A percentile compares a stretch with the other conserved stretches of the same genome.
Evolutionary conservation across 2,329 filamentous ascomycete species (phyloP).

Genomic region (Keithomyces neogunnii): DNA sequence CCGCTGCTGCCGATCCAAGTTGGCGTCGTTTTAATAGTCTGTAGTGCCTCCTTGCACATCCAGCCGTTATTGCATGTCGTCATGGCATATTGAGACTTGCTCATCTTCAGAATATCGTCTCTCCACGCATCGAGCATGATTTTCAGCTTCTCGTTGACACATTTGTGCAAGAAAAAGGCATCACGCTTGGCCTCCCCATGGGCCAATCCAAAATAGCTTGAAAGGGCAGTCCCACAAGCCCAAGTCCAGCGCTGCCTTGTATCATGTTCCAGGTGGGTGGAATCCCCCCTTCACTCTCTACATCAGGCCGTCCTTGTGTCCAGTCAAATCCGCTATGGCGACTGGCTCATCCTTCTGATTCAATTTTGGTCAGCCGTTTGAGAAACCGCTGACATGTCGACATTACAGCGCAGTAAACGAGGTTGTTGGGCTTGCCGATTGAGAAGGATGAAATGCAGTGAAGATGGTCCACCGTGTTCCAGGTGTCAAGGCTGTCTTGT

Average conservation of each 20-base stretch:
- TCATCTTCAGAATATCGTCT: constrained; percentile 1
- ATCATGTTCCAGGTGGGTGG: constrained; percentile 12
- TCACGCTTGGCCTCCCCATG: constrained; percentile 45
- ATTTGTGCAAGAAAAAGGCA: constrained; percentile 42
- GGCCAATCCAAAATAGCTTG: constrained; percentile 51
- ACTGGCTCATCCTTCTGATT: too few relatives aligned
- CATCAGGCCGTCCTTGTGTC: too few relatives aligned
- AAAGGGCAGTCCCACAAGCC: constrained; percentile 46
- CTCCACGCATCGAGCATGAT: constrained; percentile 40
- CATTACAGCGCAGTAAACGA: too few relatives aligned
- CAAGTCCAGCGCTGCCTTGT: constrained; percentile 10
- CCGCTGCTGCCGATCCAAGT: constrained; percentile 4
- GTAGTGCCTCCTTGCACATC: constrained; percentile 11
- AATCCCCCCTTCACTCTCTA: background rate
- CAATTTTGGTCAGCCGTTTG: too few relatives aligned
- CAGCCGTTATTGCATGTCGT: constrained; percentile 9
- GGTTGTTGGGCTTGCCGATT: too few relatives aligned
- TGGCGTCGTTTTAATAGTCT: constrained; percentile 12
- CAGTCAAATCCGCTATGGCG: too few relatives aligned
- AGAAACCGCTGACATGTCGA: too few relatives aligned
- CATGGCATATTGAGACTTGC: constrained; percentile 10
- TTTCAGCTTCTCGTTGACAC: constrained; percentile 43
- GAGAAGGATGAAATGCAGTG: too few relatives aligned
- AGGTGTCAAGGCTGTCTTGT: too few relatives aligned
- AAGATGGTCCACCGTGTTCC: too few relatives aligned